Evolutionary conservation across 2,329 filamentous ascomycete species (phyloP), one percentile per base, ranked within the genome.

Genomic region (Paraphoma sp.): DNA sequence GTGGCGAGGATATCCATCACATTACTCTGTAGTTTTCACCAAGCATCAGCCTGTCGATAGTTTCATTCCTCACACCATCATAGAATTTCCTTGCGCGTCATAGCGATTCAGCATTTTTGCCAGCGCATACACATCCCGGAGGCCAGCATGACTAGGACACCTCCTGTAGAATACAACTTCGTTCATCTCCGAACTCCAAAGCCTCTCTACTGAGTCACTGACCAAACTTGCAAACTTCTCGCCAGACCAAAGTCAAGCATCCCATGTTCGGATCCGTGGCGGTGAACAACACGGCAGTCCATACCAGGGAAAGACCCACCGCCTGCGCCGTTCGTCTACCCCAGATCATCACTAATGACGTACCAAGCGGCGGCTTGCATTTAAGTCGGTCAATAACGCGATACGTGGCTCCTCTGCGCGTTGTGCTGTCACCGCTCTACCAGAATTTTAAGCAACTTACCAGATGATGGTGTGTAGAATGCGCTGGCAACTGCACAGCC

Each of bases 331-430:
- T 51, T 58, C 59, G 56, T 64, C 55, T 64, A 64, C 65, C 62
- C 65, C 61, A 53, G 60, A 63, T 63, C 50, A 65, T 58, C 54
- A 52, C 40, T 54, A 52, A 66, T 72, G 69, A 72, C 70, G 69
- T 71, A 72, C 57, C 17, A 43, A 59, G 53, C 45, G 48, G 51
- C 48, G 56, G 50, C 48, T 41, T 53, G 49, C 59, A 56, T 53
- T 40, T 53, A 57, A 58, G 64, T 68, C 67, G 67, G 65, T 68
- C 62, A 69, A 68, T 46, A 51, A 41, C 16, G 33, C 51, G 52
- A 58, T 65, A 70, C 67, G 67, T 70, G 67, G 64, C 65, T 59
- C 51, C 67, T 62, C 58, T 58, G 56, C 40, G 40, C 41, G 63
- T 61, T 65, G 65, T 51, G 60, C 54, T 67, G 67, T 67, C 65